Evolutionary conservation across 345 rosid species (phyloP), one percentile per base, ranked within the genome.

Genomic region (Arabis hirsuta): DNA sequence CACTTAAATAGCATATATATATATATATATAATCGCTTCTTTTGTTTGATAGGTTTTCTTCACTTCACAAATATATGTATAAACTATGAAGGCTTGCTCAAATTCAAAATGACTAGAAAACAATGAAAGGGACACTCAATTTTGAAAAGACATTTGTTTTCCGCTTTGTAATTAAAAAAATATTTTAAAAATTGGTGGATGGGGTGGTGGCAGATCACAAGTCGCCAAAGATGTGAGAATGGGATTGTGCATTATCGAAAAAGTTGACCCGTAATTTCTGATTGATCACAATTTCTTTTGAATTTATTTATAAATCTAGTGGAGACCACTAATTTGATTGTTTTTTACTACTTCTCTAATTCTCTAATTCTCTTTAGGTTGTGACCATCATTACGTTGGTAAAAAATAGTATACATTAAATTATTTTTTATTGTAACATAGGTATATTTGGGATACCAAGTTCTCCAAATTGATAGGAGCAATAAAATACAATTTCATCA

Each of bases 121-220:
- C 22, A 14, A 45, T 53, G 43, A 69, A 68, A 62, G 6, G 50
- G 41, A 41, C 50, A 64, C 38, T 64, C 0, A 62, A 14, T 36
- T 4, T 24, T 29, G 71, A 73, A 29, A 48, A 74, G 73, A 76
- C 65, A 22, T 42, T 69, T 55, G 2, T 61, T 36, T 39, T 54
- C 9, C 42, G 14, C 39, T 66, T 31, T 52, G 12, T 14, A 67
- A 34, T 39, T 13, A 13, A 34, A 43, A 43, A 38, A 3, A 29
- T 32, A 39, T 10, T 24, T 24, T 11, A 20, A 58, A 52, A 74
- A 50, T 62, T 76, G 79, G 71, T 76, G 79, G 79, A 76, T 75
- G 79, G 79, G 79, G 74, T 76, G 19, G 79, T 69, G 59, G 74
- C 62, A 69, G 70, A 55, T 69, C 79, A 62, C 46, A 62, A 69